Percentiles rank a stretch among this genome's conserved stretches.
These are phyloP conservation scores for Noccaea bulbosa DNA, from an alignment of 345 rosid species.

Conservation along the genomic window DNA sequence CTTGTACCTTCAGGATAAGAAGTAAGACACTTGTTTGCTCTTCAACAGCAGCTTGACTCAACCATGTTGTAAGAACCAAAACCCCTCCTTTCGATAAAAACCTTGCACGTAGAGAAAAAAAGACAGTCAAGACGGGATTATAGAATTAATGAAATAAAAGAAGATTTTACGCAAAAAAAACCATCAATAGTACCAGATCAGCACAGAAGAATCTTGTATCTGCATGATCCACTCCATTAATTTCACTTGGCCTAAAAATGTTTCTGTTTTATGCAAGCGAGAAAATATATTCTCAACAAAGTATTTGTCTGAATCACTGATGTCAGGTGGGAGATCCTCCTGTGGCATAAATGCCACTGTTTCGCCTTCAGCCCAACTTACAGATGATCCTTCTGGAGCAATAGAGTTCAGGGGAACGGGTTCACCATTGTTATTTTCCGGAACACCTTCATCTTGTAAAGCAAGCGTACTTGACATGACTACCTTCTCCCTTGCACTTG, in stretches of 20 bases:
- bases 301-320: conserved; percentile 66
- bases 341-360: conserved; percentile 55
- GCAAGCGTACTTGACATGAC: conserved; percentile 44
- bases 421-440: conserved; percentile 34
- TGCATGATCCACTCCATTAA: conserved; percentile 92
- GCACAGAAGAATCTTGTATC: conserved; percentile 74
- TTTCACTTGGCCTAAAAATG: conserved; percentile 90
- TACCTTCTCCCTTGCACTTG: conserved; percentile 82
- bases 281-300: conserved; percentile 76
- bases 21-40: conserved; percentile 83
- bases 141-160: conserved; percentile 4
- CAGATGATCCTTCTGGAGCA: conserved; percentile 47
- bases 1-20: conserved; percentile 67
- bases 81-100: conserved; percentile 88
- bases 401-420: conserved; percentile 43
- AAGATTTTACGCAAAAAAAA: conserved; percentile 24
- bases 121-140: conserved; percentile 1
- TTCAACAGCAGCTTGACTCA: conserved; percentile 85
- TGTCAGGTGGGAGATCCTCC: conserved; percentile 59
- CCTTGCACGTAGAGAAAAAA: conserved; percentile 54
- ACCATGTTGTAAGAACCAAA: conserved; percentile 92
- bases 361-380: conserved; percentile 57
- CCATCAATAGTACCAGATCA: conserved; percentile 62
- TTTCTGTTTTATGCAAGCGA: conserved; percentile 75
- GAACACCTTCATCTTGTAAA: conserved; percentile 42